Conservation (phyloP, 225 moss, liverwort and hornwort species). For the Anthoceros angustus region DNA sequence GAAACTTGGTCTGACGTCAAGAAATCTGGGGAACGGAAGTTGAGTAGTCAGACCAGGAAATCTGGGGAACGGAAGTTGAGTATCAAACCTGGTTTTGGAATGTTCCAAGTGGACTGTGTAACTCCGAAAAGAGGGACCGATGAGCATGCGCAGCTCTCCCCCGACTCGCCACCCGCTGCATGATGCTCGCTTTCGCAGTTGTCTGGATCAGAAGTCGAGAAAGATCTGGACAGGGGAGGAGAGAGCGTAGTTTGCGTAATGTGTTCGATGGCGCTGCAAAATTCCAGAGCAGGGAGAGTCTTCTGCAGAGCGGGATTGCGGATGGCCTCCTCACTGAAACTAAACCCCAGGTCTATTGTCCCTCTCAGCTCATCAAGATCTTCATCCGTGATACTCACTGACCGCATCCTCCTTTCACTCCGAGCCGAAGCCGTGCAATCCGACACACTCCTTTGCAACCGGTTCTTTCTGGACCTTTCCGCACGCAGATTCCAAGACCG, state of each 20-base stretch:
- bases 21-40: too few relatives aligned
- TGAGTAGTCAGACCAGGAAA: too few relatives aligned
- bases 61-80: too few relatives aligned
- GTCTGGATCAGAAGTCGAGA: neutral
- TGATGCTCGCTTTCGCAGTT: neutral
- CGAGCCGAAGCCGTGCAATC: neutral
- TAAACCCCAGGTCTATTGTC: neutral
- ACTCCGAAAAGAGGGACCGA: neutral
- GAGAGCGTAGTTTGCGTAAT: neutral
- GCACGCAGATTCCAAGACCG: neutral
- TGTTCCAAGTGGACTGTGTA: neutral
- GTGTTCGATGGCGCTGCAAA: neutral
- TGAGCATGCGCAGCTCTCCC: neutral
- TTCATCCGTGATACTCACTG: neutral
- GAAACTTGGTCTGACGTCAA: too few relatives aligned
- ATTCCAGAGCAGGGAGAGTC: neutral
- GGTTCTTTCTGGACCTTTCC: neutral
- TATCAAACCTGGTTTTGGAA: neutral
- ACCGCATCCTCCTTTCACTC: neutral
- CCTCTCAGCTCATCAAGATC: slow-evolving; percentile 3
- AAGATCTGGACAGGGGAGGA: neutral
- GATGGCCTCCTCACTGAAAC: neutral
- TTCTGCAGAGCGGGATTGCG: neutral
- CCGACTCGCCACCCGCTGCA: neutral
- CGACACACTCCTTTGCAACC: neutral